Evolutionary conservation across 2,329 filamentous ascomycete genomes (phyloP).

Genomic region (Xylariaceae sp.): DNA sequence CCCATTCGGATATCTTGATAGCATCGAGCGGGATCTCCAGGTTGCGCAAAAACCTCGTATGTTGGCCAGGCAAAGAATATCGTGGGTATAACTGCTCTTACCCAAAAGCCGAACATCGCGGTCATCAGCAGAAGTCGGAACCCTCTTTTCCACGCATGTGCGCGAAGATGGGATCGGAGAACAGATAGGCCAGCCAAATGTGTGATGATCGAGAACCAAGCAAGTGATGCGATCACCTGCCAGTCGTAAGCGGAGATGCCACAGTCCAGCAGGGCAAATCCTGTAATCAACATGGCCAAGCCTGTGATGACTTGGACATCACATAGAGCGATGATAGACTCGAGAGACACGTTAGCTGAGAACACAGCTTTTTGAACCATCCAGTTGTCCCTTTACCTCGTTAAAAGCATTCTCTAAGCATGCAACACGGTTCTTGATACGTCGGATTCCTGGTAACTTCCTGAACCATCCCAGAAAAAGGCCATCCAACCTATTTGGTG

Average conservation of each 20-base stretch:
- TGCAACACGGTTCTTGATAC: neutral
- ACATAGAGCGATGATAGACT: neutral
- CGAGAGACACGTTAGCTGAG: neutral
- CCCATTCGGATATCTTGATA: neutral
- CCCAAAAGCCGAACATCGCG: neutral
- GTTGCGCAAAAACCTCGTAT: neutral
- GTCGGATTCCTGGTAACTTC: neutral
- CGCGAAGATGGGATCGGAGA: neutral
- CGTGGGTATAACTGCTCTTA: neutral
- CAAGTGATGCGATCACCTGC: neutral
- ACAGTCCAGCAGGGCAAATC: neutral
- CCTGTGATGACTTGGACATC: neutral
- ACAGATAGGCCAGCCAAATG: neutral
- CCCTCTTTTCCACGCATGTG: neutral
- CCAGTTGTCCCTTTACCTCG: neutral
- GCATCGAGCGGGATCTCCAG: neutral
- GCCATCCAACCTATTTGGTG: neutral
- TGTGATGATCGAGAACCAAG: neutral
- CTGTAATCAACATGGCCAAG: neutral
- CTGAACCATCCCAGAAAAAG: neutral
- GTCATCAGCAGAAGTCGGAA: neutral
- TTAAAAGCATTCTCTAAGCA: neutral
- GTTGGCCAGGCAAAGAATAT: neutral
- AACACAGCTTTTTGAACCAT: neutral
- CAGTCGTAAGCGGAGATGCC: neutral